Base-by-base conservation (phyloP, 208 protist genomes). In the Leishmania martiniquensis region DNA sequence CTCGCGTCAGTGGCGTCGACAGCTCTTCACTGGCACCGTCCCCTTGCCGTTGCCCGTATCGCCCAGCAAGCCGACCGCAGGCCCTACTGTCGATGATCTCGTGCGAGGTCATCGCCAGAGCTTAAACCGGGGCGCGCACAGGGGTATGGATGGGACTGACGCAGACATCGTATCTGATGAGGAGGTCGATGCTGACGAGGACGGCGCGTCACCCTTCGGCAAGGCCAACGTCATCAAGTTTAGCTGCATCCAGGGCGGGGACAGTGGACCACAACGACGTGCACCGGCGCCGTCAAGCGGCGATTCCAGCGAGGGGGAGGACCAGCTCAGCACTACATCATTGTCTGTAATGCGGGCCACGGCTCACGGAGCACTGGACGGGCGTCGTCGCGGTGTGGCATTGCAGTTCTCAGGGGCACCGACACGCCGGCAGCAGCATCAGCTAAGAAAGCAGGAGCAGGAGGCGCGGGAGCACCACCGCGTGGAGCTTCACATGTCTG, bases 1-100 rank as follows among this genome's bases (percentile, higher is more conserved):
- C 54, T 80, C 80, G 5, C 74, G 72, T 22, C 80, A 78, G 75
- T 84, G 80, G 80, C 80, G 80, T 17, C 80, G 70, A n/a, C 74
- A 76, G 44, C 69, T 84, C 44, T 77, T 84, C 47, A 62, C 59
- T 12, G 69, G 22, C 25, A 15, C 57, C 9, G 55, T n/a, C 13
- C 17, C 42, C 9, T 63, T 29, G 39, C 55, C 72, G 22, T 25
- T 15, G 44, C 44, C 17, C 1, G 44, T 29, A 22, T 10, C 22
- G 65, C 17, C 65, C 42, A 47, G 42, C 55, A 62, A 22, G 39
- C 55, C 72, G 54, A 25, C 51, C 4, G 12, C 72, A 34, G 55
- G 39, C 34, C 66, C 55, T 37, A 63, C 55, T 20, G 39, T 66
- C 49, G 72, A 75, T 51, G 72, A 42, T 39, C 54, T 52, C 2